These are phyloP conservation scores for Sarcodon sp. DNA, from an alignment of 768 basidiomycete species.

Conservation along the genomic window DNA sequence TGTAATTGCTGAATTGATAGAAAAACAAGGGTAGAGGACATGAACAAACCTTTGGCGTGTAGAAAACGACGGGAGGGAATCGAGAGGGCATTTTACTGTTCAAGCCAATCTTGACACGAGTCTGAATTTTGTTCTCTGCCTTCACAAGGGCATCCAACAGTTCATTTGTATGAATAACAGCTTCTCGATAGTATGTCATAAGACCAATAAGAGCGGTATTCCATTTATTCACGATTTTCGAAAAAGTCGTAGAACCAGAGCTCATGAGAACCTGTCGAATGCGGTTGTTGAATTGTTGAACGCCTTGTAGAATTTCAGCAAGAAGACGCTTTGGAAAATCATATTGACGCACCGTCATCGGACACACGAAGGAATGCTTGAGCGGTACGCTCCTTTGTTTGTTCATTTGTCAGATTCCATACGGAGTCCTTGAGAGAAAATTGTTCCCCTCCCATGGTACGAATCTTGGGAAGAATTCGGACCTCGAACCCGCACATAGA, in stretches of 20 bases:
- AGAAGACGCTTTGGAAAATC: neutral
- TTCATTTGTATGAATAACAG: slow-evolving; percentile 95
- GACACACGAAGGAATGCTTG: slow-evolving; percentile 97
- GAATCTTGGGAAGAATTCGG: slow-evolving; percentile 91
- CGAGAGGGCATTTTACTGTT: slow-evolving; percentile 99
- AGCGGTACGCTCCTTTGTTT: slow-evolving; percentile 94
- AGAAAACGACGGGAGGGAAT: slow-evolving; percentile 95
- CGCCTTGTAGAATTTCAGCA: slow-evolving; percentile 30
- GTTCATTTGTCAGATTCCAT: slow-evolving; percentile 95
- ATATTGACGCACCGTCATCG: slow-evolving; percentile 56
- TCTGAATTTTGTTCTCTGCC: slow-evolving; percentile 99
- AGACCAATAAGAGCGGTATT: slow-evolving; percentile 91
- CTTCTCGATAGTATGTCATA: slow-evolving; percentile 97
- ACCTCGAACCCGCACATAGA: slow-evolving; percentile 99
- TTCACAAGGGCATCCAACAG: slow-evolving; percentile 93
- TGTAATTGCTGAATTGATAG: neutral
- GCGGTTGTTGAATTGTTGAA: slow-evolving; percentile 96
- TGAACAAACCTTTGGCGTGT: slow-evolving; percentile 69
- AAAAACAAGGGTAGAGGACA: neutral
- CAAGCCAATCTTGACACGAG: slow-evolving; percentile 97
- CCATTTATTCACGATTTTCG: slow-evolving; percentile 98
- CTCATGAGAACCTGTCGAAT: slow-evolving; percentile 97
- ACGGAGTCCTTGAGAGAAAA: slow-evolving; percentile 95
- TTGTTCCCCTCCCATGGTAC: slow-evolving; percentile 92
- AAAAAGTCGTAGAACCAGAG: slow-evolving; percentile 96